Evolutionary conservation across 179 eudicot genomes (phyloP).

Genomic region (Actinidia polygama): DNA sequence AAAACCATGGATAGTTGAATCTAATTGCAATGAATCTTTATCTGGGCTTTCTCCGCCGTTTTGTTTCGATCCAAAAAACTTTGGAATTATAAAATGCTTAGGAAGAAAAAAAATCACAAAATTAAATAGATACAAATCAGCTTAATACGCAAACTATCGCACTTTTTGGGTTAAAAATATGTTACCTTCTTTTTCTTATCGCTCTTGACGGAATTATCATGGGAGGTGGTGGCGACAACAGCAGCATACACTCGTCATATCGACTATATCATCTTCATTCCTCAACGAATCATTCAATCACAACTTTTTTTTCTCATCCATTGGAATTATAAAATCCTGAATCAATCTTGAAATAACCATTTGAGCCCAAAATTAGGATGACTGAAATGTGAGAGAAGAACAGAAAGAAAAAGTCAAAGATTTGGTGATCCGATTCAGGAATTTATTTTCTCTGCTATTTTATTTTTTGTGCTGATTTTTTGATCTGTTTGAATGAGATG

Average conservation of each 20-base stretch:
- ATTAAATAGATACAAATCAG: not conserved
- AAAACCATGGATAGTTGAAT: constrained; percentile 29
- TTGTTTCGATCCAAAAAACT: constrained; percentile 40
- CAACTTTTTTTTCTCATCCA: not conserved
- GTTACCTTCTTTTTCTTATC: constrained; percentile 50
- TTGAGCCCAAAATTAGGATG: not conserved
- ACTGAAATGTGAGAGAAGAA: not conserved
- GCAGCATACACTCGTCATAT: constrained; percentile 22
- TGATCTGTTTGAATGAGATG: constrained; percentile 18
- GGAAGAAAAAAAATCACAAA: not conserved
- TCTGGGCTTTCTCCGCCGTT: constrained; percentile 37
- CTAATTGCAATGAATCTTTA: constrained; percentile 28
- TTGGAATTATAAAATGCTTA: constrained; percentile 33
- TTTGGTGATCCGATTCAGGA: constrained; percentile 8
- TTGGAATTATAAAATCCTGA: not conserved
- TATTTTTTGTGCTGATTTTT: not conserved
- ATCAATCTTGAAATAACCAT: not conserved
- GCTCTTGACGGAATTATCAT: constrained; percentile 32
- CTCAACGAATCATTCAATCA: not conserved
- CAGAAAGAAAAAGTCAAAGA: not conserved
- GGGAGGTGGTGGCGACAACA: not conserved
- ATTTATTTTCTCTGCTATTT: not conserved
- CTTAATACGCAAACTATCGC: not conserved
- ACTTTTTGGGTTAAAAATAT: not conserved
- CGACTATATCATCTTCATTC: constrained; percentile 20